Percentiles rank a stretch among this genome's conserved stretches.
Evolutionary conservation across 352 stramenopile species (phyloP).

Genomic region (Pythium vanterpoolii): DNA sequence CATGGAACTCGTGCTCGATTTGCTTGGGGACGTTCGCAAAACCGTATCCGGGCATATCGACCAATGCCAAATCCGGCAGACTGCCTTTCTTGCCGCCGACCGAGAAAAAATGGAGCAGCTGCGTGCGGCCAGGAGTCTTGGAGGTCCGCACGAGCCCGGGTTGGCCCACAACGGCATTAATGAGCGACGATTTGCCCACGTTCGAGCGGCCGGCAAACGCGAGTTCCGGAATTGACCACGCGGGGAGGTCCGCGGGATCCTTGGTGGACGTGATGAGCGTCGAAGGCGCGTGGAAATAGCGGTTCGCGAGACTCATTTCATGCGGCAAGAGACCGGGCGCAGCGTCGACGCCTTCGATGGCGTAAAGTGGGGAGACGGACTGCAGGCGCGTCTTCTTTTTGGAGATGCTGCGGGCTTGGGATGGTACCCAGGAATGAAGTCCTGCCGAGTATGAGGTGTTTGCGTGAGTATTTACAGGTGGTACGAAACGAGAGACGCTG

Average conservation of each 20-base stretch:
- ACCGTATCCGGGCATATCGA: slow-evolving; percentile 87
- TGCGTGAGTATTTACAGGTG: neutral
- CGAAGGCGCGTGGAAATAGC: slow-evolving; percentile 52
- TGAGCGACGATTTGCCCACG: slow-evolving; percentile 86
- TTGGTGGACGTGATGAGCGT: slow-evolving; percentile 66
- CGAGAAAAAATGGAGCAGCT: slow-evolving; percentile 78
- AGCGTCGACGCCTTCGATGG: slow-evolving; percentile 53
- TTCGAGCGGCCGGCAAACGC: slow-evolving; percentile 87
- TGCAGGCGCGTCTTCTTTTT: slow-evolving; percentile 63
- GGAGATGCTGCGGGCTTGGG: slow-evolving; percentile 21
- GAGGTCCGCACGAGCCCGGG: slow-evolving; percentile 65
- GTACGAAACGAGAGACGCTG: neutral
- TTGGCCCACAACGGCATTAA: slow-evolving; percentile 81
- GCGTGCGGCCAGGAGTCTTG: slow-evolving; percentile 86
- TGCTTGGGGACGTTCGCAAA: slow-evolving; percentile 77
- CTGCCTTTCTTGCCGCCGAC: slow-evolving; percentile 72
- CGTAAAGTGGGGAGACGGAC: slow-evolving; percentile 46
- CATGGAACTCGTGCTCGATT: slow-evolving; percentile 73
- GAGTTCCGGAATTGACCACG: slow-evolving; percentile 74
- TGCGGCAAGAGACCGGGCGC: slow-evolving; percentile 50
- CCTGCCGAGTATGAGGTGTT: neutral
- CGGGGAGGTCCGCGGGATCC: slow-evolving; percentile 54
- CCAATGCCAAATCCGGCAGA: slow-evolving; percentile 61
- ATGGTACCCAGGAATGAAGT: neutral
- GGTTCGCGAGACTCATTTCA: slow-evolving; percentile 57